These are phyloP conservation scores for Stagonosporopsis chrysanthemi DNA, from an alignment of 2,329 filamentous ascomycete species.

Conservation along the genomic window DNA sequence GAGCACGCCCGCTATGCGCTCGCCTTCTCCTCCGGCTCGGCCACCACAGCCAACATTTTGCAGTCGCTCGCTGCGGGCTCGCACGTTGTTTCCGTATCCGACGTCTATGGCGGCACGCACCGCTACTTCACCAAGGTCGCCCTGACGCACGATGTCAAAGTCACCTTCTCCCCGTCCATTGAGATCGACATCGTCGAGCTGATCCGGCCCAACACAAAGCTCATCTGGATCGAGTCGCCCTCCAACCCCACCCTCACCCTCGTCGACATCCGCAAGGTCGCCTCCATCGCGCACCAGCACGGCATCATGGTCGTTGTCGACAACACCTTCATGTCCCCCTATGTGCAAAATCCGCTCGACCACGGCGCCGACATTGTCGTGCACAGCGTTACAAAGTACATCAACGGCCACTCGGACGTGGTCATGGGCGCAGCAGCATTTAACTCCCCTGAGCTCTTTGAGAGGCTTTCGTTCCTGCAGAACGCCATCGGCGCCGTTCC, in stretches of 20 bases:
- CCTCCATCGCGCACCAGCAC: conserved; percentile 81
- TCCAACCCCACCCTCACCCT: conserved; percentile 93
- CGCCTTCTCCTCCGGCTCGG: conserved; percentile 92
- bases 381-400: conserved; percentile 98
- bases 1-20: conserved; percentile 93
- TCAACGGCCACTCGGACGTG: conserved; percentile 96
- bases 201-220: conserved; percentile 86
- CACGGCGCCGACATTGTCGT: conserved; percentile 97
- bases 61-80: conserved; percentile 90
- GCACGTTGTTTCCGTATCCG: conserved; percentile 94
- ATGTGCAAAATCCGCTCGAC: conserved; percentile 94
- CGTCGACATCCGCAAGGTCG: conserved; percentile 90
- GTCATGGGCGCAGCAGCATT: conserved; percentile 97
- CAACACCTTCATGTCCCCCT: conserved; percentile 97
- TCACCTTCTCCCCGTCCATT: conserved; percentile 93
- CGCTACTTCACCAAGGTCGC: conserved; percentile 99
- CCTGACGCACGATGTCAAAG: conserved; percentile 88
- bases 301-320: conserved; percentile 97
- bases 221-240: conserved; percentile 97
- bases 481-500: conserved; percentile 97
- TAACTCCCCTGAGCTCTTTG: conserved; percentile 81
- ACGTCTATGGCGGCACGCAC: conserved; percentile 98
- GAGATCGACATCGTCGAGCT: conserved; percentile 85
- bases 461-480: conserved; percentile 86
- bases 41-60: conserved; percentile 90